Evolutionary conservation across 2,329 filamentous ascomycete species (phyloP).

Genomic region (Aspergillus spinulosporus): DNA sequence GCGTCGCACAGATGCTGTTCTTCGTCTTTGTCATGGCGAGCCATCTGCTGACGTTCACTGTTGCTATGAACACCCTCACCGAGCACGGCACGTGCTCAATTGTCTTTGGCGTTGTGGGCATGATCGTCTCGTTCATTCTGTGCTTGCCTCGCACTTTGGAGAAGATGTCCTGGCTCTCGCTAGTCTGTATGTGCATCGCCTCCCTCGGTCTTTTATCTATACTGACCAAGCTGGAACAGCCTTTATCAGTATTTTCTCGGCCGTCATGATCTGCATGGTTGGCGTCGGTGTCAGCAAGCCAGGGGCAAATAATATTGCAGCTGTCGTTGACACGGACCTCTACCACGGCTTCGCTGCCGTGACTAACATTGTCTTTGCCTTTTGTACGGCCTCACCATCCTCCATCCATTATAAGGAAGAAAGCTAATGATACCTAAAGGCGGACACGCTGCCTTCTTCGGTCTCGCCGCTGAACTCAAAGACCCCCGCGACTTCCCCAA

Average conservation of each 20-base stretch:
- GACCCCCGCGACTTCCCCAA: constrained; percentile 62
- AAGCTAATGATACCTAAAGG: constrained; percentile 46
- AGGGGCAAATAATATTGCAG: constrained; percentile 35
- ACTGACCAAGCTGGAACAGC: constrained; percentile 37
- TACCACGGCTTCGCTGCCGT: constrained; percentile 61
- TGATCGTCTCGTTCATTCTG: constrained; percentile 59
- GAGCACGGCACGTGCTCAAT: constrained; percentile 64
- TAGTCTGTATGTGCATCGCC: constrained; percentile 46
- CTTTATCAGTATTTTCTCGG: constrained; percentile 63
- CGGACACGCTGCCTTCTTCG: constrained; percentile 69
- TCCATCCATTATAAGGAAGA: constrained; percentile 36
- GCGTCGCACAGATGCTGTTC: constrained; percentile 62
- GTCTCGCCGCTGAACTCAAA: constrained; percentile 64
- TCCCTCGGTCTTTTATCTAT: not conserved
- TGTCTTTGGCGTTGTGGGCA: constrained; percentile 61
- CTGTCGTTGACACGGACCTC: constrained; percentile 48
- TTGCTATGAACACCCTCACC: constrained; percentile 67
- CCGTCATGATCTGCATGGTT: constrained; percentile 67
- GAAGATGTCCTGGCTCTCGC: constrained; percentile 62
- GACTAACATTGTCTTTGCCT: constrained; percentile 71
- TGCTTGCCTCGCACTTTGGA: constrained; percentile 64
- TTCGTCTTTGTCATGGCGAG: constrained; percentile 69
- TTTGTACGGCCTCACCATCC: constrained; percentile 54
- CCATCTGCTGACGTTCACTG: constrained; percentile 69
- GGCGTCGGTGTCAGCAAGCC: constrained; percentile 58